A percentile compares a stretch with the other conserved stretches of the same genome.
phyloP scores from a whole-genome alignment of 257 asterid species.

The Scutellaria galericulata region DNA sequence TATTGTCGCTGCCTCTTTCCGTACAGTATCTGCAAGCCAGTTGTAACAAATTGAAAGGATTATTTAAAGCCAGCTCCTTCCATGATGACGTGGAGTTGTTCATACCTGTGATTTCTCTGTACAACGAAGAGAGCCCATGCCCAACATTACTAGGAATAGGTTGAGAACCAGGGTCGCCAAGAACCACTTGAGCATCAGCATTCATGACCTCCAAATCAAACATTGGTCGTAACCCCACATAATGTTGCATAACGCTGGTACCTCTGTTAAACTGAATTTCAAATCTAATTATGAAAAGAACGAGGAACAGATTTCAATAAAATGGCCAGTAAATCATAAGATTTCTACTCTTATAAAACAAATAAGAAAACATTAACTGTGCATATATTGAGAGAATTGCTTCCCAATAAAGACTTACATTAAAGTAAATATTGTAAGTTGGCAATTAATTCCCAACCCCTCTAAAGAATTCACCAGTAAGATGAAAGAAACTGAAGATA shows the following conservation, averaged over 20 bases:
- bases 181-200: constrained; percentile 81
- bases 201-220: constrained; percentile 90
- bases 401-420: background rate
- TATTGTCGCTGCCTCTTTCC: constrained; percentile 91
- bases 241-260: constrained; percentile 97
- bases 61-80: constrained; percentile 19
- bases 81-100: constrained; percentile 23
- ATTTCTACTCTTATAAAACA: background rate
- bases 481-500: background rate
- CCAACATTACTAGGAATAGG: constrained; percentile 88
- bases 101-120: constrained; percentile 81
- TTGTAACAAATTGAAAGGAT: constrained; percentile 29
- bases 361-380: background rate
- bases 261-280: constrained; percentile 90
- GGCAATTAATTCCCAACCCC: background rate
- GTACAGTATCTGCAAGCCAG: constrained; percentile 71
- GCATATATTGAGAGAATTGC: constrained; percentile 2
- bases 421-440: background rate
- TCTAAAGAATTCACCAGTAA: background rate
- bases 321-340: constrained; percentile 18
- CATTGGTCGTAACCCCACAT: constrained; percentile 96
- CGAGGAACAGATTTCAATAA: background rate
- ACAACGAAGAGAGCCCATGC: constrained; percentile 81
- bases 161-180: constrained; percentile 80
- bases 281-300: constrained; percentile 32